Conservation (phyloP, 2,329 filamentous ascomycete species). For the Magnaporthiopsis rhizophila region DNA sequence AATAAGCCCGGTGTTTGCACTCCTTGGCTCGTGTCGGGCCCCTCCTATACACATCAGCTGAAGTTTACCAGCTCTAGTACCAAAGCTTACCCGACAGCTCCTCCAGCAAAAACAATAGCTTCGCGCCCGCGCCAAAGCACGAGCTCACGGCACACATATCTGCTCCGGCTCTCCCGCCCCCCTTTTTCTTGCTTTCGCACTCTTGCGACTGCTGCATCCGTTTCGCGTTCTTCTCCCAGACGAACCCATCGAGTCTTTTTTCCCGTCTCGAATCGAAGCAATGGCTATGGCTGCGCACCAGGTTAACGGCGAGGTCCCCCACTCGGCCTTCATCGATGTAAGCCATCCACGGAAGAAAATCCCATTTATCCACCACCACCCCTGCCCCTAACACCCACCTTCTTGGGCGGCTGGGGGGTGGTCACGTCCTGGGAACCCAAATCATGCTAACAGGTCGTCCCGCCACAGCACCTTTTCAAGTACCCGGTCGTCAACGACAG, state of each 20-base stretch:
- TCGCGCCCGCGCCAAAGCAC: background rate
- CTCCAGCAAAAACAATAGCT: background rate
- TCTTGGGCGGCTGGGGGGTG: conserved; percentile 6
- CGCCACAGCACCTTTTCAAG: conserved; percentile 64
- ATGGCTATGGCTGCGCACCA: conserved; percentile 32
- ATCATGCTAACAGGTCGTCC: background rate
- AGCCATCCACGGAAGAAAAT: conserved; percentile 9
- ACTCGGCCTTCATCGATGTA: conserved; percentile 45
- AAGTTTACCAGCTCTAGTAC: background rate
- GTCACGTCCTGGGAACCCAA: background rate
- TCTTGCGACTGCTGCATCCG: background rate
- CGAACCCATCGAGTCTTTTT: background rate
- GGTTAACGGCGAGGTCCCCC: conserved; percentile 42
- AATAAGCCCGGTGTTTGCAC: too few relatives aligned
- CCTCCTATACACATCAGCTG: background rate
- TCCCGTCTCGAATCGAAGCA: conserved; percentile 14
- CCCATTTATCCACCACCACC: background rate
- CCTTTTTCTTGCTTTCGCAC: background rate
- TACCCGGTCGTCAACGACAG: conserved; percentile 79
- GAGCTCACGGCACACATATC: background rate
- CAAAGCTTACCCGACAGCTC: background rate
- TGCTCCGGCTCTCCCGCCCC: background rate
- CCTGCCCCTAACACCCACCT: too few relatives aligned
- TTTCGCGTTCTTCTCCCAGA: background rate
- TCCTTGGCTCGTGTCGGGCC: too few relatives aligned